Evolutionary conservation across 2,329 filamentous ascomycete genomes (phyloP).

Genomic region (Venturia pyrina): DNA sequence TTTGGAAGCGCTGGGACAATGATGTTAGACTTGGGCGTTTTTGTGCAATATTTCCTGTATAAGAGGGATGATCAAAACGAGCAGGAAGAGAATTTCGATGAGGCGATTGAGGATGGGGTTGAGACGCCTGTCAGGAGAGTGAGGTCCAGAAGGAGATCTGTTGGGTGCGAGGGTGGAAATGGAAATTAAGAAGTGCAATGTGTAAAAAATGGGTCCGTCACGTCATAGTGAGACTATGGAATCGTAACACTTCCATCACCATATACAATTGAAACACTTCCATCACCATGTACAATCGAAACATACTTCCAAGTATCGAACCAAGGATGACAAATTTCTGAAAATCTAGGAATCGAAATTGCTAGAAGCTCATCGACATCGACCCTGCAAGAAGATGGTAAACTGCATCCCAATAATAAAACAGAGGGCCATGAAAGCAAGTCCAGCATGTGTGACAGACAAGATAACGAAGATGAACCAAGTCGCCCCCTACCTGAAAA

Average conservation of each 20-base stretch:
- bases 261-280: too few species aligned
- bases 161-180: not conserved
- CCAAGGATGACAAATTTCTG: not conserved
- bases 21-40: slow-evolving; percentile 74
- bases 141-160: not conserved
- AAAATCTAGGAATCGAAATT: not conserved
- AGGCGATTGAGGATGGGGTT: not conserved
- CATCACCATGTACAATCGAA: too few species aligned
- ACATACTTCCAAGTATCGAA: not conserved
- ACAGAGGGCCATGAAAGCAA: not conserved
- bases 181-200: not conserved
- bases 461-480: not conserved
- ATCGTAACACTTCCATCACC: too few species aligned
- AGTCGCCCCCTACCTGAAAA: too few species aligned
- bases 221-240: too few species aligned
- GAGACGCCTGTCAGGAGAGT: not conserved
- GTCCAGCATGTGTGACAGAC: not conserved
- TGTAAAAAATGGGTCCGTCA: too few species aligned
- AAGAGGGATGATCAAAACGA: not conserved
- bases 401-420: not conserved
- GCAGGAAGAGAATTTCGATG: not conserved
- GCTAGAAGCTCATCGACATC: not conserved
- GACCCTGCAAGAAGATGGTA: too few species aligned
- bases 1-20: slow-evolving; percentile 82
- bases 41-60: slow-evolving; percentile 81